Evolutionary conservation across 169 alveolate species (phyloP).

Genomic region (Plasmodium reichenowi): DNA sequence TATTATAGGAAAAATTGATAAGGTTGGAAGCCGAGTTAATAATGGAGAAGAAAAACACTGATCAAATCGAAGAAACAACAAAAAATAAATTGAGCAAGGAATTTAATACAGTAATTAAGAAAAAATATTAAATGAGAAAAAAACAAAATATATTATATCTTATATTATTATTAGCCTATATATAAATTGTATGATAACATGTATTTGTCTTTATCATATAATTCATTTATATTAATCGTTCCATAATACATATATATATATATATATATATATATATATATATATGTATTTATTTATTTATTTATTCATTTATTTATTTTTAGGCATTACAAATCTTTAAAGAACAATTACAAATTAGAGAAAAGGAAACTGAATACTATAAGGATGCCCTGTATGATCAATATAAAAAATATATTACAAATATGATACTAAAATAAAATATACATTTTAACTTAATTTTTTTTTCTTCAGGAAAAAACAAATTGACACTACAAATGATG

Average conservation of each 20-base stretch:
- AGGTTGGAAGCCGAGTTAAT: constrained; percentile 66
- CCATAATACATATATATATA: too few relatives aligned
- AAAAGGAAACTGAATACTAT: constrained; percentile 76
- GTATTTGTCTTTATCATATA: too few relatives aligned
- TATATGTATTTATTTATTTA: too few relatives aligned
- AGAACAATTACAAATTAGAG: constrained; percentile 74
- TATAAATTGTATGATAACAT: neutral
- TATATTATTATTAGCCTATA: neutral
- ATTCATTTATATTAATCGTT: too few relatives aligned
- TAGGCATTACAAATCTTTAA: constrained; percentile 74
- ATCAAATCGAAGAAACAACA: constrained; percentile 57
- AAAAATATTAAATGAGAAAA: neutral
- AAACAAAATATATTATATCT: neutral
- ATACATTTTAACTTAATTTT: neutral
- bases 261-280: too few relatives aligned
- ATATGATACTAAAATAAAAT: neutral
- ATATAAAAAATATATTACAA: neutral
- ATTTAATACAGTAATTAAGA: constrained; percentile 56
- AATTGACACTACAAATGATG: constrained; percentile 54
- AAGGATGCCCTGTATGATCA: constrained; percentile 60
- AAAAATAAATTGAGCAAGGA: constrained; percentile 75
- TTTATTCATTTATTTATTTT: constrained; percentile 6
- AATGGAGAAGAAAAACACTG: constrained; percentile 65
- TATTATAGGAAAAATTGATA: constrained; percentile 61
- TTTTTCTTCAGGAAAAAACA: constrained; percentile 59